These are phyloP conservation scores for Myriosclerotinia curreyana DNA, from an alignment of 2,329 filamentous ascomycete species.

Conservation along the genomic window DNA sequence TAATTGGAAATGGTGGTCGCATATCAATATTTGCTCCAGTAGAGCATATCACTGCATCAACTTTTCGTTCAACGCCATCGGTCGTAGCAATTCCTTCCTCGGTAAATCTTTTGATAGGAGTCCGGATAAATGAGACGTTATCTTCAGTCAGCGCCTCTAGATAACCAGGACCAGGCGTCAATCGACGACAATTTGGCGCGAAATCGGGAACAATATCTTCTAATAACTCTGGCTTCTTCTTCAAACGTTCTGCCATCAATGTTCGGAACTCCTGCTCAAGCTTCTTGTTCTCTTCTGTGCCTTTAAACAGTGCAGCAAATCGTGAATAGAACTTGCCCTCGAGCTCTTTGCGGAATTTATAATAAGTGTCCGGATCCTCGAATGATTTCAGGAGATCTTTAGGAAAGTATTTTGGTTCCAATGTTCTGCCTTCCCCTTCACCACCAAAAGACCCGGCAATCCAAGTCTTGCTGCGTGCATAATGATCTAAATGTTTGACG, in stretches of 20 bases:
- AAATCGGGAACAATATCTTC: constrained; percentile 42
- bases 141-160: constrained; percentile 60
- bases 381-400: constrained; percentile 55
- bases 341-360: constrained; percentile 55
- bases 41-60: constrained; percentile 65
- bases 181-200: constrained; percentile 45
- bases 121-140: constrained; percentile 60
- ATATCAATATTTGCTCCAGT: constrained; percentile 63
- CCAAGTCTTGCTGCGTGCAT: constrained; percentile 58
- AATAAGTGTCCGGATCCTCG: constrained; percentile 55
- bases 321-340: constrained; percentile 62
- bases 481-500: constrained; percentile 23
- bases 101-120: constrained; percentile 57
- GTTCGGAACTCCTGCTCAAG: constrained; percentile 40
- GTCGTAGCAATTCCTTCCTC: constrained; percentile 56
- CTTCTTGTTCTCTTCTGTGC: constrained; percentile 41
- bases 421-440: constrained; percentile 37
- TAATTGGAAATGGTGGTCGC: constrained; percentile 59
- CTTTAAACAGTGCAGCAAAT: constrained; percentile 53
- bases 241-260: constrained; percentile 44
- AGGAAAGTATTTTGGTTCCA: constrained; percentile 52
- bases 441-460: constrained; percentile 47
- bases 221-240: constrained; percentile 42
- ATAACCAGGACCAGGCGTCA: constrained; percentile 54
- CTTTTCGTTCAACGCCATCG: constrained; percentile 54